phyloP scores from a whole-genome alignment of 2,329 filamentous ascomycete genomes.

The Aspergillus hiratsukae region DNA sequence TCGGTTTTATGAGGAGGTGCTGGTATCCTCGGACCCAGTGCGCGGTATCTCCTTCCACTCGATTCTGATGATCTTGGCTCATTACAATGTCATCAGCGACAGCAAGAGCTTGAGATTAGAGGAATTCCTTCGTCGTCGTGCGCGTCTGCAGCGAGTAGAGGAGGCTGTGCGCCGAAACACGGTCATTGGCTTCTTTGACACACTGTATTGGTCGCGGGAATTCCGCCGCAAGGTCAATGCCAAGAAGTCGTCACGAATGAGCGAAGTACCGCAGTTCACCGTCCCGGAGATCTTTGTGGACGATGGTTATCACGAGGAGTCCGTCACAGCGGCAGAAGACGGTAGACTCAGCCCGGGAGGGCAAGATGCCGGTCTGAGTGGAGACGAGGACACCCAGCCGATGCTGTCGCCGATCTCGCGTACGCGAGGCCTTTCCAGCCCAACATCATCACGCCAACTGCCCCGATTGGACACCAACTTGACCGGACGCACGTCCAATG shows the following conservation, averaged over 20 bases:
- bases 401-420: conserved; percentile 32
- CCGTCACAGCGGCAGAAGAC: conserved; percentile 10
- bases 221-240: conserved; percentile 72
- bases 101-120: conserved; percentile 93
- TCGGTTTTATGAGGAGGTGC: conserved; percentile 93
- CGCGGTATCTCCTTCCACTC: conserved; percentile 87
- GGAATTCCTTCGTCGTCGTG: conserved; percentile 86
- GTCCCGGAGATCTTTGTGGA: conserved; percentile 91
- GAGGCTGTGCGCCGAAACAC: conserved; percentile 87
- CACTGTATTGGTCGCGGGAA: conserved; percentile 75
- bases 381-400: conserved; percentile 21
- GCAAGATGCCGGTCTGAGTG: not conserved
- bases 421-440: conserved; percentile 26
- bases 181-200: conserved; percentile 94
- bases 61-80: conserved; percentile 90
- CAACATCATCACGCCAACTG: conserved; percentile 30
- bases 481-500: conserved; percentile 34
- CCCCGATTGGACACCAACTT: conserved; percentile 46
- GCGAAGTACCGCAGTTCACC: conserved; percentile 69
- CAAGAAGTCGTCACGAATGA: conserved; percentile 72
- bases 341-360: conserved; percentile 8
- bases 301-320: conserved; percentile 55
- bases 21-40: conserved; percentile 87
- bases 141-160: conserved; percentile 86
- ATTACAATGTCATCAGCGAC: conserved; percentile 98